Evolutionary conservation across 441 rosid species (phyloP).

Genomic region (Adansonia gregorii): DNA sequence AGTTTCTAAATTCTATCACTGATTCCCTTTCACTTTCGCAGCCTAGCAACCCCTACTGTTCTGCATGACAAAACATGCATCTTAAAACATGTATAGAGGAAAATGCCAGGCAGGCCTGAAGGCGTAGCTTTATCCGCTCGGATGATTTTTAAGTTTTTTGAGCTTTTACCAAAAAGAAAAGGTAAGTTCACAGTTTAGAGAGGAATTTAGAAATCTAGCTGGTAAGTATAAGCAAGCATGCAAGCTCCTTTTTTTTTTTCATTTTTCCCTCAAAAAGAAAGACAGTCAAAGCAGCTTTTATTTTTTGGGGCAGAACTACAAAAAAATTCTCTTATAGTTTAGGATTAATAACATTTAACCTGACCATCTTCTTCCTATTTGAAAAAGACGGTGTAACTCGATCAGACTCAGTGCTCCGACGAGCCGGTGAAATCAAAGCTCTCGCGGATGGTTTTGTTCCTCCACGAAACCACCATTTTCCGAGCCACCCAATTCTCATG

Average conservation of each 20-base stretch:
- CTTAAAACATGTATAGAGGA: too few relatives aligned
- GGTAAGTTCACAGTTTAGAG: background rate
- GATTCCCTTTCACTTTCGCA: slow-evolving; percentile 4
- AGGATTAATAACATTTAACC: background rate
- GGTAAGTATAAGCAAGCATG: too few relatives aligned
- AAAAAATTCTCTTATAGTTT: too few relatives aligned
- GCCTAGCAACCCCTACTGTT: background rate
- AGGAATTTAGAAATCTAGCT: too few relatives aligned
- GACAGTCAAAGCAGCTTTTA: background rate
- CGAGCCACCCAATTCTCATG: slow-evolving; percentile 41
- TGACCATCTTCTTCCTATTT: slow-evolving; percentile 45
- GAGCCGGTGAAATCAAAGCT: slow-evolving; percentile 42
- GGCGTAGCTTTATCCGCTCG: background rate
- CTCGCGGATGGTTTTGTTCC: slow-evolving; percentile 35
- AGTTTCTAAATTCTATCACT: background rate
- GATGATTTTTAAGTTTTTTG: background rate
- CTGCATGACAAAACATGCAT: too few relatives aligned
- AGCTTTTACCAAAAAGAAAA: background rate
- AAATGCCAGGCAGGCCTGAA: too few relatives aligned
- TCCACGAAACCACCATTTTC: slow-evolving; percentile 38
- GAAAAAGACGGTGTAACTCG: slow-evolving; percentile 40
- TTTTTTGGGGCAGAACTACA: too few relatives aligned
- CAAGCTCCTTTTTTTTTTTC: background rate
- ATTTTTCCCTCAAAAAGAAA: too few relatives aligned
- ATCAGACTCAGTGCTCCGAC: slow-evolving; percentile 40